Conservation (phyloP, 164 flowering plant genomes). For the Nymphaea colorata region DNA sequence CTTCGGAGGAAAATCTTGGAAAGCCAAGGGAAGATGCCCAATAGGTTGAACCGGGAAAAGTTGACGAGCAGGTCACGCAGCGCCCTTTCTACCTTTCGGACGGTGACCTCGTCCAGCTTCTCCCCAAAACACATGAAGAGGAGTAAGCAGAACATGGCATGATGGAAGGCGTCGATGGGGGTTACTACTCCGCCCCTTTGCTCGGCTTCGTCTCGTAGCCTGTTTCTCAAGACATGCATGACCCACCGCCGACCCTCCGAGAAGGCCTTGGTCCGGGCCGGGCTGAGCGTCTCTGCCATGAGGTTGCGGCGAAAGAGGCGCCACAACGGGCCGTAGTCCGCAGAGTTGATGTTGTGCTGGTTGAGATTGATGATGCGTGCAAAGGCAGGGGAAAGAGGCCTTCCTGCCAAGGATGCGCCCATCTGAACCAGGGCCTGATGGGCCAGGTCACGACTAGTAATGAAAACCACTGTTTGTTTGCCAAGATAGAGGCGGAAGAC, state of each 20-base stretch:
- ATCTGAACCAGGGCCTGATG: conserved; percentile 32
- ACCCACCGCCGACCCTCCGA: conserved; percentile 23
- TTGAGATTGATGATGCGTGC: conserved; percentile 7
- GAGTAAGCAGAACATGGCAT: conserved; percentile 10
- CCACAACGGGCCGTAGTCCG: conserved; percentile 34
- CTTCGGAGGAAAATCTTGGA: conserved; percentile 18
- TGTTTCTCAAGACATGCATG: conserved; percentile 4
- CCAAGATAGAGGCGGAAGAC: conserved; percentile 25
- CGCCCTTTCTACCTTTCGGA: conserved; percentile 12
- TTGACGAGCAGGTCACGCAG: conserved; percentile 6
- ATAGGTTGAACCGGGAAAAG: conserved; percentile 1
- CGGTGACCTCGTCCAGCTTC: conserved; percentile 12
- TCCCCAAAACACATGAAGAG: conserved; percentile 31
- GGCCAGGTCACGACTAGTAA: conserved; percentile 18
- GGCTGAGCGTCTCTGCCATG: conserved; percentile 18
- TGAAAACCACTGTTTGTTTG: conserved; percentile 15
- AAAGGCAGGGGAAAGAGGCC: conserved; percentile 15
- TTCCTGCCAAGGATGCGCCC: conserved; percentile 30
- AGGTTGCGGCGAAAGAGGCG: conserved; percentile 32
- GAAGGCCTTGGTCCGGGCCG: conserved; percentile 19
- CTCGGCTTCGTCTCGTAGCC: background rate
- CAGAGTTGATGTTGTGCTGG: conserved; percentile 20
- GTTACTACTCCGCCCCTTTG: background rate
- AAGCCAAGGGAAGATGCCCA: conserved; percentile 19
- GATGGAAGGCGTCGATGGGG: conserved; percentile 12